Percentiles rank a stretch among this genome's conserved stretches.
These are phyloP conservation scores for Cercospora nicotianae DNA, from an alignment of 2,329 filamentous ascomycete genomes.

Conservation along the genomic window DNA sequence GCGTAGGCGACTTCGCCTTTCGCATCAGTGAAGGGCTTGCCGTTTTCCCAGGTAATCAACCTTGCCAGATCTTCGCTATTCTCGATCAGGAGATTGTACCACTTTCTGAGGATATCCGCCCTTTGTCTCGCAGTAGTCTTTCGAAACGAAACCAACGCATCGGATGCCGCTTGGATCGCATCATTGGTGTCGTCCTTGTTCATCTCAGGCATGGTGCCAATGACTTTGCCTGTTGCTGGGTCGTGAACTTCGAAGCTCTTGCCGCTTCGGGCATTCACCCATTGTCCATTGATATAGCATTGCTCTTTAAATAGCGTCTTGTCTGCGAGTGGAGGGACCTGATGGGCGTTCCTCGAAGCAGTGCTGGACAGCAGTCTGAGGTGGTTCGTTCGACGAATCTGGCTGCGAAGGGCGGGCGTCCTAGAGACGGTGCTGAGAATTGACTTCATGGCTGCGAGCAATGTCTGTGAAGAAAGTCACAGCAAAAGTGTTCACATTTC, in stretches of 20 bases:
- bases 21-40: conserved; percentile 76
- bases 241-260: conserved; percentile 91
- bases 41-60: conserved; percentile 87
- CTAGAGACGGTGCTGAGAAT: conserved; percentile 25
- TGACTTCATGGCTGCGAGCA: conserved; percentile 27
- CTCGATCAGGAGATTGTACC: conserved; percentile 77
- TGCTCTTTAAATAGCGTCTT: conserved; percentile 74
- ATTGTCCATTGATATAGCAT: conserved; percentile 88
- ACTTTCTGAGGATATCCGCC: conserved; percentile 71
- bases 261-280: conserved; percentile 79
- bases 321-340: conserved; percentile 46
- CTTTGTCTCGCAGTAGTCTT: conserved; percentile 72
- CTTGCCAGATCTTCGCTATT: conserved; percentile 78
- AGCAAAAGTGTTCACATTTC: background rate
- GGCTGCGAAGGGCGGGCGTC: conserved; percentile 25
- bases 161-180: conserved; percentile 80
- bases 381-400: conserved; percentile 28
- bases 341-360: conserved; percentile 19
- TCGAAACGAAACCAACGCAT: conserved; percentile 71
- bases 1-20: conserved; percentile 72
- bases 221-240: conserved; percentile 76
- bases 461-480: conserved; percentile 3
- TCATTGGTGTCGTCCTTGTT: conserved; percentile 71
- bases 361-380: conserved; percentile 26
- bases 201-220: conserved; percentile 85